Evolutionary conservation across 2,329 filamentous ascomycete species (phyloP).

Genomic region (Immersiporthe knoxdaviesiana): DNA sequence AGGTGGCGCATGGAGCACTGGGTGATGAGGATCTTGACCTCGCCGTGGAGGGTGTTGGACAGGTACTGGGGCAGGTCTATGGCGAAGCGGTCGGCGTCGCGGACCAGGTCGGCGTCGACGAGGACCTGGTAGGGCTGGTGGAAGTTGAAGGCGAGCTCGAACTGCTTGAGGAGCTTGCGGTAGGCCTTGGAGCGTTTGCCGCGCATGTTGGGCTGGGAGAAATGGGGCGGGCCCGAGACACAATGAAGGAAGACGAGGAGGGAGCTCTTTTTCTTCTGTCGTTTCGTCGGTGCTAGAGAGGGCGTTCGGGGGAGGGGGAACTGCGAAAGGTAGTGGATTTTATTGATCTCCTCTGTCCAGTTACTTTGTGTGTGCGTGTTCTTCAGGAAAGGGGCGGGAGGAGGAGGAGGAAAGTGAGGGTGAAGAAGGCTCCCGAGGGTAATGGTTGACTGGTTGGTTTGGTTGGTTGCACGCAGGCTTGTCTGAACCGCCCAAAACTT

Average conservation of each 20-base stretch:
- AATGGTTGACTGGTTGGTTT: neutral
- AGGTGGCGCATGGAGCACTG: slow-evolving; percentile 75
- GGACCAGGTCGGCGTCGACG: slow-evolving; percentile 83
- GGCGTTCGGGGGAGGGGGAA: neutral
- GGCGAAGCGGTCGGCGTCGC: slow-evolving; percentile 80
- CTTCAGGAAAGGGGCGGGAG: neutral
- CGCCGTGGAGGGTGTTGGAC: slow-evolving; percentile 59
- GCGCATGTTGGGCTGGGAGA: slow-evolving; percentile 43
- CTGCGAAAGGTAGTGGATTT: neutral
- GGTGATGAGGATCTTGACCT: slow-evolving; percentile 74
- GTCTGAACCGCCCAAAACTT: neutral
- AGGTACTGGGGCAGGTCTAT: slow-evolving; percentile 69
- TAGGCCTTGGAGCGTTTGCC: slow-evolving; percentile 59
- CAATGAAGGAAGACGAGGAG: neutral
- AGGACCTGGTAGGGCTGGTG: slow-evolving; percentile 93
- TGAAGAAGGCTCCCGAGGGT: neutral
- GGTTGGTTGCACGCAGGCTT: neutral
- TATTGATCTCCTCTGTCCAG: neutral
- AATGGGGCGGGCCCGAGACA: neutral
- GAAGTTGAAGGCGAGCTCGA: slow-evolving; percentile 84
- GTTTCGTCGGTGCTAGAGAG: neutral
- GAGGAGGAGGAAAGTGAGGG: neutral
- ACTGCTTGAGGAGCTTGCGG: slow-evolving; percentile 90
- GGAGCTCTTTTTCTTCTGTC: too few species aligned
- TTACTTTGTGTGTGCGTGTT: neutral